A percentile compares a stretch with the other conserved stretches of the same genome.
Conservation (phyloP, 176 grass and related monocot genomes). For the Juncus effusus region DNA sequence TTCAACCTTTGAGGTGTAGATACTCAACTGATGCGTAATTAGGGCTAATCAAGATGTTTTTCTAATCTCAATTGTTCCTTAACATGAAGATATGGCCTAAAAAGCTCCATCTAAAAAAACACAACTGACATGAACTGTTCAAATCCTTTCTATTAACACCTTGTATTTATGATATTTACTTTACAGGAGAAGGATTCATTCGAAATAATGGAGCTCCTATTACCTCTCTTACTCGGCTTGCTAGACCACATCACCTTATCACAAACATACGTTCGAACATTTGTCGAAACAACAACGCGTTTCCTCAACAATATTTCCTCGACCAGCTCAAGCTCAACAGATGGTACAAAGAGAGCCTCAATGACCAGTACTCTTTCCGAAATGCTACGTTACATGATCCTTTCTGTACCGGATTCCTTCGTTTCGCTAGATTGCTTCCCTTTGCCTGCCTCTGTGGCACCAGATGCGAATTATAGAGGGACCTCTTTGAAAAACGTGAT, state of each 20-base stretch:
- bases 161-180: not conserved
- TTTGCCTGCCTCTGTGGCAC: constrained; percentile 61
- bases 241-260: constrained; percentile 71
- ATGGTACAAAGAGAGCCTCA: constrained; percentile 55
- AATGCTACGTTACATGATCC: constrained; percentile 76
- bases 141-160: too few relatives aligned
- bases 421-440: constrained; percentile 98
- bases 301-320: constrained; percentile 53
- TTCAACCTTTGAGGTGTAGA: not conserved
- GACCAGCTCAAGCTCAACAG: constrained; percentile 26
- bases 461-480: constrained; percentile 65
- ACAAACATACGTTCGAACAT: constrained; percentile 78
- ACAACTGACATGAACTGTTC: too few relatives aligned
- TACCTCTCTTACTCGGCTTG: constrained; percentile 64
- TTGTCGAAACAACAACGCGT: constrained; percentile 63
- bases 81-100: not conserved
- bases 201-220: constrained; percentile 83
- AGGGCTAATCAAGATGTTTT: not conserved
- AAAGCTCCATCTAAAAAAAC: too few relatives aligned
- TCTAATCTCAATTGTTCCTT: constrained; percentile 20
- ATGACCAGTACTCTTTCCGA: constrained; percentile 61
- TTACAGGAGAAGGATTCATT: constrained; percentile 82
- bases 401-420: constrained; percentile 89
- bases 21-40: too few relatives aligned
- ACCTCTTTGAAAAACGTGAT: constrained; percentile 54